Base-by-base conservation (phyloP, 2,329 filamentous ascomycete species). In the Sarocladium strictum region DNA sequence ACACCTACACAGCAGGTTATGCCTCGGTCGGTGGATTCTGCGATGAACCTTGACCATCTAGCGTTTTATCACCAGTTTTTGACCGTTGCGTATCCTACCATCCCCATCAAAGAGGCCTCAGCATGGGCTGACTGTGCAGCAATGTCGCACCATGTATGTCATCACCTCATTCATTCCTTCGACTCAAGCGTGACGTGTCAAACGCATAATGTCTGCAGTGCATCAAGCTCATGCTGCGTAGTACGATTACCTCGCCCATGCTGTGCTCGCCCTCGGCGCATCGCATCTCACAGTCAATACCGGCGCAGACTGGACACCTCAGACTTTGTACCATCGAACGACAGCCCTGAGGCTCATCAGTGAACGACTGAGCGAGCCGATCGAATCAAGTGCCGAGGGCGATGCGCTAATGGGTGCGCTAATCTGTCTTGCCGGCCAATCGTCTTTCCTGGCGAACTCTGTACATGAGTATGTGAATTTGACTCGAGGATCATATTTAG, bases 21-120 rank as follows among this genome's bases (percentile, higher is more conserved):
- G 24, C 43, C 24, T 29, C 35, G 12, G 5, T 47, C 43, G 7
- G 23, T 51, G 21, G 47, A 29, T 14, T 33, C 7, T 4, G 26
- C 27, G 10, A 32, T 51, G 47, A 51, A 35, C 11, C 60, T 72
- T 15, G 66, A 74, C 40, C 76, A 79, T 58, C 67, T 80, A 63
- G 67, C 73, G 7, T 76, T 77, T 58, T 78, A 78, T 57, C 75
- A 78, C 56, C 76, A 78, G 57, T 79, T 78, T 56, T 59, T 79
- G 12, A 65, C 72, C 1, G 62, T 68, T 2, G 76, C 75, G 3
- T 69, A 68, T 41, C 70, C 69, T 2, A 67, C 69, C 1, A 54
- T 72, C 9, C 71, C 70, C 5, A 55, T 72, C 1, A 58, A 59
- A 15, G 64, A 63, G 2, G 63, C 63, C 3, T 59, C 62, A 5